Percentiles rank a stretch among this genome's conserved stretches.
Conservation (phyloP, 495 filamentous ascomycete genomes). For the Terfezia boudieri region DNA sequence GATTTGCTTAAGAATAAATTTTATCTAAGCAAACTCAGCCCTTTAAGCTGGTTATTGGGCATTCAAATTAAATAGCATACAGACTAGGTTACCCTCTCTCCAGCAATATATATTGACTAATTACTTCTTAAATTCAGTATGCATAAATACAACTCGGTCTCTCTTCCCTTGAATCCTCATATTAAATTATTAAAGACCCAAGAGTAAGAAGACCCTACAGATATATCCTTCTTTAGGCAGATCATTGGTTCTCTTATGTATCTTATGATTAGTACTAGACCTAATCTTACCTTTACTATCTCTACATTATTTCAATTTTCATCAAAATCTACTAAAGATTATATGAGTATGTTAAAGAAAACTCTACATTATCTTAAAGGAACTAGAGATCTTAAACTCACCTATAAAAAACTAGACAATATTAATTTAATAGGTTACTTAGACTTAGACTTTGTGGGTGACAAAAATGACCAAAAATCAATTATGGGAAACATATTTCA, state of each 20-base stretch:
- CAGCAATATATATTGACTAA: neutral
- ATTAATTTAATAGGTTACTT: neutral
- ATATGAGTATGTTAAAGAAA: neutral
- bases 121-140: neutral
- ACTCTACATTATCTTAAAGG: constrained; percentile 1
- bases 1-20: constrained; percentile 1
- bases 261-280: constrained; percentile 2
- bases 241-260: constrained; percentile 6
- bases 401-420: neutral
- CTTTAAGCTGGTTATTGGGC: neutral
- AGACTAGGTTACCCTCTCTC: neutral
- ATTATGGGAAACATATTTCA: constrained; percentile 1
- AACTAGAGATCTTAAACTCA: neutral
- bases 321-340: neutral
- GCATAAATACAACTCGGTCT: neutral
- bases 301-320: constrained; percentile 2
- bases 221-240: constrained; percentile 1
- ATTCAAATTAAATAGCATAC: neutral
- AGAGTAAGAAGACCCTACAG: neutral
- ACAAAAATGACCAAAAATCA: neutral
- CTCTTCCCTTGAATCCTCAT: neutral
- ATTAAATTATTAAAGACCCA: neutral
- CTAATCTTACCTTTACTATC: constrained; percentile 6
- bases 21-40: neutral
- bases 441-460: neutral